Percentiles rank a stretch among this genome's conserved stretches.
phyloP scores from a whole-genome alignment of 176 grass and related monocot species.

The Guadua angustifolia region DNA sequence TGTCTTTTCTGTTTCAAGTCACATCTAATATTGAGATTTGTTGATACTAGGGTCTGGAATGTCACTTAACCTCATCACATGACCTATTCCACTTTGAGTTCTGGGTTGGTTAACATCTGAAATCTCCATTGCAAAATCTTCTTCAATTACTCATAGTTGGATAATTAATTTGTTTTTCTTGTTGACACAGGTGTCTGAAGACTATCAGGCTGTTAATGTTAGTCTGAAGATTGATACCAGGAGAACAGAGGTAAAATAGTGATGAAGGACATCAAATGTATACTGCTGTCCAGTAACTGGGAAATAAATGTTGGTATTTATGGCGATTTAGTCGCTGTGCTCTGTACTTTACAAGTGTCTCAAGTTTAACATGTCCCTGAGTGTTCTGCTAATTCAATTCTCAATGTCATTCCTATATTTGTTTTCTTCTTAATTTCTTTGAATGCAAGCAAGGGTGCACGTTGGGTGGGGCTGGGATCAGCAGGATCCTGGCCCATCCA shows the following conservation, averaged over 20 bases:
- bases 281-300: conserved; percentile 20
- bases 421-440: conserved; percentile 29
- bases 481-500: not conserved
- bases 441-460: conserved; percentile 14
- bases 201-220: conserved; percentile 74
- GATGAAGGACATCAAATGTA: conserved; percentile 16
- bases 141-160: conserved; percentile 36
- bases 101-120: conserved; percentile 75
- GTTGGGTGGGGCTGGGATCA: not conserved
- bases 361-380: not conserved
- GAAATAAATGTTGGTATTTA: conserved; percentile 22
- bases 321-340: not conserved
- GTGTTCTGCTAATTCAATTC: conserved; percentile 12
- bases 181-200: conserved; percentile 62
- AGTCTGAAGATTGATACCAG: conserved; percentile 55
- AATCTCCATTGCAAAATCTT: conserved; percentile 37
- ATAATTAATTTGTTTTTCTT: conserved; percentile 39
- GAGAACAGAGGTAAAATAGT: conserved; percentile 63
- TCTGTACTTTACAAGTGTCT: conserved; percentile 19
- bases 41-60: conserved; percentile 66
- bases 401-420: not conserved
- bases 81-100: conserved; percentile 83
- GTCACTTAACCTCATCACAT: conserved; percentile 78
- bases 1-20: conserved; percentile 13
- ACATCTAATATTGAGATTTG: conserved; percentile 23